Evolutionary conservation across 345 rosid species (phyloP).

Genomic region (Triadica sebifera): DNA sequence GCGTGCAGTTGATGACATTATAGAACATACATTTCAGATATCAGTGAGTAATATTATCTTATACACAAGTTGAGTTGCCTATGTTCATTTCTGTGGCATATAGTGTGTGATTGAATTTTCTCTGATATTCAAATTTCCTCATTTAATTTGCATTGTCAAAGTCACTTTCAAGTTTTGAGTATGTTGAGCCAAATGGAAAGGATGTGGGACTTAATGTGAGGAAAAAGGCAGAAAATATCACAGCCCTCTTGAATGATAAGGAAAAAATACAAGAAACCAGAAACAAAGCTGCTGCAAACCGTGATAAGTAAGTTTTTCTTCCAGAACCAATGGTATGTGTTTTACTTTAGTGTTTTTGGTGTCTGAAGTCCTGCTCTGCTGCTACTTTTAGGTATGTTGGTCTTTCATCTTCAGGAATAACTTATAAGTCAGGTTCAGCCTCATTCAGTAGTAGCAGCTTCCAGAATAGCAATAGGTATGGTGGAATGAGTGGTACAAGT

Average conservation of each 20-base stretch:
- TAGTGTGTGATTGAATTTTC: slow-evolving; percentile 13
- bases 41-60: slow-evolving; percentile 56
- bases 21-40: slow-evolving; percentile 93
- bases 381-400: slow-evolving; percentile 68
- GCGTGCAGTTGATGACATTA: slow-evolving; percentile 92
- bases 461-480: slow-evolving; percentile 51
- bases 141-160: slow-evolving; percentile 35
- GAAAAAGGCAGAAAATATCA: slow-evolving; percentile 88
- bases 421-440: slow-evolving; percentile 65
- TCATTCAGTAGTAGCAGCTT: slow-evolving; percentile 53
- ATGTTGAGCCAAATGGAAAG: slow-evolving; percentile 92
- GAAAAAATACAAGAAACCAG: slow-evolving; percentile 89
- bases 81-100: neutral
- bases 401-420: slow-evolving; percentile 77
- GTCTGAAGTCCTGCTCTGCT: slow-evolving; percentile 15
- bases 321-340: slow-evolving; percentile 6
- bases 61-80: slow-evolving; percentile 11
- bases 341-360: slow-evolving; percentile 10
- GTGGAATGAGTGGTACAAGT: slow-evolving; percentile 22
- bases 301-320: slow-evolving; percentile 71
- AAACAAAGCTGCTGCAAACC: slow-evolving; percentile 82
- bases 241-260: slow-evolving; percentile 63
- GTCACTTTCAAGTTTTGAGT: slow-evolving; percentile 95
- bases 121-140: slow-evolving; percentile 25
- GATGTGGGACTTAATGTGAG: slow-evolving; percentile 91